Evolutionary conservation across 805 yeast species (phyloP).

Genomic region (Ogataea neopini): DNA sequence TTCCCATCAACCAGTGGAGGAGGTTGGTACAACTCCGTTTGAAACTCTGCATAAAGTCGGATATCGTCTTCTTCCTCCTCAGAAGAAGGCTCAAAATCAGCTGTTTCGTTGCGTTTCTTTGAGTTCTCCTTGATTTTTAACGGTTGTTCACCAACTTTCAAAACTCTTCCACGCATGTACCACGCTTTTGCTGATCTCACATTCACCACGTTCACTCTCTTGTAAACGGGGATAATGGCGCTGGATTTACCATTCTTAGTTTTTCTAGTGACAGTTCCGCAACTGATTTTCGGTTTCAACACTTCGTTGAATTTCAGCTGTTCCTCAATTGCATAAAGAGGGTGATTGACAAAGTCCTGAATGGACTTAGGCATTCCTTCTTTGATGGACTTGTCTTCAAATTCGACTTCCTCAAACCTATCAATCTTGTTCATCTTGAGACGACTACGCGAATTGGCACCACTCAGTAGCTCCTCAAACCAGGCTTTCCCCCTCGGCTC

Average conservation of each 20-base stretch:
- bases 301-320: constrained; percentile 76
- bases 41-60: constrained; percentile 73
- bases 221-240: constrained; percentile 59
- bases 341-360: constrained; percentile 85
- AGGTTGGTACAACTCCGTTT: constrained; percentile 72
- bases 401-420: constrained; percentile 59
- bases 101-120: constrained; percentile 24
- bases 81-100: constrained; percentile 25
- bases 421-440: constrained; percentile 39
- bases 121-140: constrained; percentile 44
- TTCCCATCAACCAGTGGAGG: constrained; percentile 65
- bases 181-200: constrained; percentile 80
- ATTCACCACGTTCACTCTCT: constrained; percentile 59
- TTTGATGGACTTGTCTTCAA: constrained; percentile 56
- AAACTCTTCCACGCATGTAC: constrained; percentile 76
- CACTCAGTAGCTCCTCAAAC: constrained; percentile 52
- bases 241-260: constrained; percentile 41
- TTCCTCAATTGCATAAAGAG: constrained; percentile 75
- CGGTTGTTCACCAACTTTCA: constrained; percentile 72
- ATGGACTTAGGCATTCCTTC: constrained; percentile 90
- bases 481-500: constrained; percentile 58
- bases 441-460: constrained; percentile 31
- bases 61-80: constrained; percentile 43
- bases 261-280: constrained; percentile 65
- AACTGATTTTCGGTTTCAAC: constrained; percentile 62